Evolutionary conservation across 225 moss, liverwort and hornwort species (phyloP), one percentile per base, ranked within the genome.

Genomic region (Marchantia polymorpha): DNA sequence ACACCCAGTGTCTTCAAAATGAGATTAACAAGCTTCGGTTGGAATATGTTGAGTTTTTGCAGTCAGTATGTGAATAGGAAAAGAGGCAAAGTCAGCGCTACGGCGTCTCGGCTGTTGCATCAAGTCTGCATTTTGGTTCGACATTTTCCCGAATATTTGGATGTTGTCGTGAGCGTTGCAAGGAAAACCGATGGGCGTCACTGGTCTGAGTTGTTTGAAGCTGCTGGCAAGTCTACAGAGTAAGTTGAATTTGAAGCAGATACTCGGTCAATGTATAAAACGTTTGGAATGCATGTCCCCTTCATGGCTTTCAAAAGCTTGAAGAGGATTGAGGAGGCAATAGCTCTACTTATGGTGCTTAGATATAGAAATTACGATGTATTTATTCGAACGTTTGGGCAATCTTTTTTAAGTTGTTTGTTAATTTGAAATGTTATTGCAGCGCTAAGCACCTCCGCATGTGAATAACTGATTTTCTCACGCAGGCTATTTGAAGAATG

Each of bases 181-280:
- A 90, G 96, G 73, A 96, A 96, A 85, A 96, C 96, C 64, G 96
- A 96, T 82, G 92, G 94, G 64, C 94, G 96, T 68, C 92, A 96
- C 81, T 96, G 96, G 96, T 89, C 92, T 61, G 92, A 94, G 84
- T 87, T 96, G 52, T 96, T 96, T 80, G 92, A 92, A 82, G 96
- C 92, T 77, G 96, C 96, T 76, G 96, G 96, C 60, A 96, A 94
- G 73, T 91, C 96, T 65, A 92, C 91, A 54, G 91, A 90, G 96
- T 96, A 84, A 82, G 92, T 92, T 69, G 30, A 8, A 25, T 16
- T 19, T 4, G 25, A 71, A 71, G 22, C n/a, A 46, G 7, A 46
- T 22, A 71, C 5, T 39, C 39, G 39, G 39, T 39, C 39, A 39
- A 39, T 39, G 26, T 13, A 67, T 31, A 31, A 26, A 23, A 23